Evolutionary conservation across 345 rosid genomes (phyloP).

Genomic region (Isatis tinctoria): DNA sequence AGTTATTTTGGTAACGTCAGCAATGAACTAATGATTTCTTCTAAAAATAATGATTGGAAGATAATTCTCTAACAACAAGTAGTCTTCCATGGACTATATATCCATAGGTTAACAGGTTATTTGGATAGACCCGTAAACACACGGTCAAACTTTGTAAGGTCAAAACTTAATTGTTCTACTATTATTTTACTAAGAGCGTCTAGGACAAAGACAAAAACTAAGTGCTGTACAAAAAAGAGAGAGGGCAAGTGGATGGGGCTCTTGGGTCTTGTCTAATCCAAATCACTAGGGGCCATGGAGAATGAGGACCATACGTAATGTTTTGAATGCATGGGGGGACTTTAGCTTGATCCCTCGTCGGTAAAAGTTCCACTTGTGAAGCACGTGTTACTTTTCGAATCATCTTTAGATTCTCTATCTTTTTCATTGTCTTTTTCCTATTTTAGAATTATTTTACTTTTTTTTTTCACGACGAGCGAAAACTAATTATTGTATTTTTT

Average conservation of each 20-base stretch:
- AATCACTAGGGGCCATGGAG: constrained; percentile 1
- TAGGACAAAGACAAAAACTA: constrained; percentile 4
- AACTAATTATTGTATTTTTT: not conserved
- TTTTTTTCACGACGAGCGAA: not conserved
- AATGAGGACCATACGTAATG: not conserved
- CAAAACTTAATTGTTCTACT: not conserved
- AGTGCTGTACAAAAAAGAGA: constrained; percentile 1
- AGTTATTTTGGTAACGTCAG: not conserved
- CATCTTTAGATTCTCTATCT: constrained; percentile 11
- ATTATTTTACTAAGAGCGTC: not conserved
- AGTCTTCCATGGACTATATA: not conserved
- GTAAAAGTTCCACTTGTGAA: constrained; percentile 3
- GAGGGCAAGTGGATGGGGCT: constrained; percentile 11
- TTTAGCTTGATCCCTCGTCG: constrained; percentile 3
- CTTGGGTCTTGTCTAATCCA: not conserved
- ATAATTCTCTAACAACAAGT: not conserved
- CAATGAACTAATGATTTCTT: not conserved
- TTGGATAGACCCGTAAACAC: constrained; percentile 13
- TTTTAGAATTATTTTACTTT: not conserved
- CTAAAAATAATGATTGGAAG: not conserved
- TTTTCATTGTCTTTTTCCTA: not conserved
- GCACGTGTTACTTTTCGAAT: not conserved
- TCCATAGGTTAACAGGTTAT: constrained; percentile 5
- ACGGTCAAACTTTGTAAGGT: constrained; percentile 11
- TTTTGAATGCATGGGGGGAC: constrained; percentile 1